Conservation (phyloP, 2,329 filamentous ascomycete genomes). For the Didymella segeticola region DNA sequence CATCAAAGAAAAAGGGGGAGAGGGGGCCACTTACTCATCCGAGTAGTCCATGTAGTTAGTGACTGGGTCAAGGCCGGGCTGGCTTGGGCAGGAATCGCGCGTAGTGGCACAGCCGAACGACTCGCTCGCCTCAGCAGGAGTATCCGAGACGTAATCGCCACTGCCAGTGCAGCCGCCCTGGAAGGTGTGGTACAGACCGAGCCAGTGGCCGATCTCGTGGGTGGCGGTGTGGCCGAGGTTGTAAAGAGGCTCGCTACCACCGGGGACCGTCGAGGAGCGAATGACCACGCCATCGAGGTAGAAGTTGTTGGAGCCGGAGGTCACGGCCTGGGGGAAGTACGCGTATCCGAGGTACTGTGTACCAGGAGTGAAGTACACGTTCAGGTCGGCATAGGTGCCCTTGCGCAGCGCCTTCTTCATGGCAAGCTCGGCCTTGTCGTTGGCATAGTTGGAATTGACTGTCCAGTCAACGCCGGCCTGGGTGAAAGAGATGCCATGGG, state of each 20-base stretch:
- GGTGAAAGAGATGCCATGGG: constrained; percentile 24
- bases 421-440: constrained; percentile 12
- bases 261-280: constrained; percentile 28
- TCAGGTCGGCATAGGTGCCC: constrained; percentile 35
- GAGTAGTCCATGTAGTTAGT: constrained; percentile 48
- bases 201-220: constrained; percentile 45
- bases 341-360: constrained; percentile 14
- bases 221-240: constrained; percentile 36
- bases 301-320: constrained; percentile 20
- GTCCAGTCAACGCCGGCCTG: constrained; percentile 22
- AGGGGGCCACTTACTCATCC: constrained; percentile 20
- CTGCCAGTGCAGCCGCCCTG: constrained; percentile 33
- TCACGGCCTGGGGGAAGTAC: constrained; percentile 23
- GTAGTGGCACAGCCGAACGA: constrained; percentile 32
- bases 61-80: constrained; percentile 38
- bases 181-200: constrained; percentile 43
- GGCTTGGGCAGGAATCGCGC: constrained; percentile 37
- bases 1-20: neutral
- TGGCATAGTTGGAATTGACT: constrained; percentile 18
- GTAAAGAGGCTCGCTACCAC: constrained; percentile 16
- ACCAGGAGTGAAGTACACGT: constrained; percentile 33
- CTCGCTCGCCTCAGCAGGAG: constrained; percentile 24
- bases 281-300: constrained; percentile 33
- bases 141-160: constrained; percentile 40
- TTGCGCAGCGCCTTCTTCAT: constrained; percentile 25